phyloP scores from a whole-genome alignment of 768 basidiomycete genomes.

The Phylloporus arenicola region DNA sequence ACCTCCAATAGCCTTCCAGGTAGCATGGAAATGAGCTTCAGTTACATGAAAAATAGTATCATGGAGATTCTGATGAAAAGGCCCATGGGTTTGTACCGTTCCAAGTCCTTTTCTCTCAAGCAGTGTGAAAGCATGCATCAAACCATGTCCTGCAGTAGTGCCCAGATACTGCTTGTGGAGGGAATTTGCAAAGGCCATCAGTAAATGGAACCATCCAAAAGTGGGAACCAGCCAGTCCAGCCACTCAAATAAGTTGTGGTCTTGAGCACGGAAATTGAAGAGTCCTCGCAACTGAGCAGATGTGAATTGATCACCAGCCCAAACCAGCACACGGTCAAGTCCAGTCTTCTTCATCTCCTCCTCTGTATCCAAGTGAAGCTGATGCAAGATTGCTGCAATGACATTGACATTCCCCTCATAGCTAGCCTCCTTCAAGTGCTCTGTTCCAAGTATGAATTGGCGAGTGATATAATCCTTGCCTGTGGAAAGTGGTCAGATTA shows the following conservation, averaged over 20 bases:
- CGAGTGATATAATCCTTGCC: neutral
- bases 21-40: slow-evolving; percentile 34
- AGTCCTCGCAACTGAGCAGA: slow-evolving; percentile 31
- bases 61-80: slow-evolving; percentile 21
- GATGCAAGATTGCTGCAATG: slow-evolving; percentile 11
- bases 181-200: slow-evolving; percentile 37
- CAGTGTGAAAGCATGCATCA: slow-evolving; percentile 17
- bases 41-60: slow-evolving; percentile 34
- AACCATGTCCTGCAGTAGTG: slow-evolving; percentile 20
- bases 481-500: no score
- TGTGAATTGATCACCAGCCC: slow-evolving; percentile 37
- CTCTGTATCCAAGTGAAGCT: slow-evolving; percentile 23
- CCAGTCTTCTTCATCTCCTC: slow-evolving; percentile 21
- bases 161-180: slow-evolving; percentile 37
- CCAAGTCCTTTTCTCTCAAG: slow-evolving; percentile 19
- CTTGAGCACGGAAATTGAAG: slow-evolving; percentile 31
- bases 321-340: slow-evolving; percentile 24
- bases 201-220: slow-evolving; percentile 40
- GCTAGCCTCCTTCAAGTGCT: slow-evolving; percentile 29
- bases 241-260: slow-evolving; percentile 35
- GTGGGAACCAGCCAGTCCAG: slow-evolving; percentile 31
- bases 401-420: slow-evolving; percentile 35
- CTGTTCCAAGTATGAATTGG: neutral
- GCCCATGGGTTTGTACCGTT: slow-evolving; percentile 7
- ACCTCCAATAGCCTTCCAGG: slow-evolving; percentile 26